These are phyloP conservation scores for Aspergillus japonicus DNA, from an alignment of 2,329 filamentous ascomycete genomes.

Conservation along the genomic window DNA sequence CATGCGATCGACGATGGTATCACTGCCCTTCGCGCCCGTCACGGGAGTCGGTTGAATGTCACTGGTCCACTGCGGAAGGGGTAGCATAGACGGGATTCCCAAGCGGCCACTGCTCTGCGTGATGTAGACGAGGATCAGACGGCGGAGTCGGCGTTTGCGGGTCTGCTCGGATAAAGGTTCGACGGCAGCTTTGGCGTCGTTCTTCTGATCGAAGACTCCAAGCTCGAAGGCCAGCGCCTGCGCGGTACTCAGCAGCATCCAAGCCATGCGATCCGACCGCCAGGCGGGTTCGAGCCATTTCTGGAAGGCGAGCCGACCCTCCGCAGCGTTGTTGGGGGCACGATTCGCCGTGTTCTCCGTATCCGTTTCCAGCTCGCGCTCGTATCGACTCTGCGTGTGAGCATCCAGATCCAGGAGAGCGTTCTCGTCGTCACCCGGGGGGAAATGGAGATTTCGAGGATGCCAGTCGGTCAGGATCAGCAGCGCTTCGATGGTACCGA, in stretches of 20 bases:
- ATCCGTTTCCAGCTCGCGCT: constrained; percentile 43
- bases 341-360: constrained; percentile 42
- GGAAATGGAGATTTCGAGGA: constrained; percentile 89
- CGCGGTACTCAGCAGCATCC: constrained; percentile 93
- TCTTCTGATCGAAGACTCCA: constrained; percentile 90
- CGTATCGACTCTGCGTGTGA: constrained; percentile 58
- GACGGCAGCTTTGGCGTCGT: constrained; percentile 63
- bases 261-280: constrained; percentile 93
- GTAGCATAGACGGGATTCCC: constrained; percentile 91
- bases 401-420: constrained; percentile 68
- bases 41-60: constrained; percentile 36
- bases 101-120: constrained; percentile 91
- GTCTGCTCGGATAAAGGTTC: constrained; percentile 61
- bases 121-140: constrained; percentile 84
- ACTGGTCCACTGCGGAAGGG: constrained; percentile 49
- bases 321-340: constrained; percentile 62
- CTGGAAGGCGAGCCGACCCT: constrained; percentile 77
- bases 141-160: constrained; percentile 77
- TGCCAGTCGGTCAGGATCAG: constrained; percentile 98
- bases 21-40: constrained; percentile 29
- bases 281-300: constrained; percentile 96
- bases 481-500: constrained; percentile 91
- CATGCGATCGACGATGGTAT: constrained; percentile 54
- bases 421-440: constrained; percentile 66
- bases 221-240: constrained; percentile 89